Conservation (phyloP, 805 yeast genomes). For the Saccharomyces cerevisiae region DNA sequence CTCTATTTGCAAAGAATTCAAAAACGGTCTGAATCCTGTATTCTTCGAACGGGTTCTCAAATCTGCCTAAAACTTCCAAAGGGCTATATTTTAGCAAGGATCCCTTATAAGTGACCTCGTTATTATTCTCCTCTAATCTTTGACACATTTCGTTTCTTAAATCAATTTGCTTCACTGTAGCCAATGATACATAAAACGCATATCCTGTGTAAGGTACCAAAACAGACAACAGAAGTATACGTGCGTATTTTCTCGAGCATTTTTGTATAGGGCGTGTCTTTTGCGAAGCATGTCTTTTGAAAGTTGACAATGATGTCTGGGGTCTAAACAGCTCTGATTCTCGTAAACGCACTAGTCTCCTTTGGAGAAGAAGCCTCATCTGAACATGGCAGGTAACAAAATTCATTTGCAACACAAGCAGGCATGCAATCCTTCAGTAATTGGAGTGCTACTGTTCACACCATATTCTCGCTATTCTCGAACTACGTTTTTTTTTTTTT, state of each 20-base stretch:
- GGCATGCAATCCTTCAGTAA: neutral
- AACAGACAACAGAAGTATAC: constrained; percentile 15
- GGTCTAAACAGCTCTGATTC: neutral
- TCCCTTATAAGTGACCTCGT: constrained; percentile 12
- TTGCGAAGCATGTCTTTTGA: neutral
- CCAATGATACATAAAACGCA: constrained; percentile 50
- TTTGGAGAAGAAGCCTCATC: neutral
- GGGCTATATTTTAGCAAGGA: constrained; percentile 35
- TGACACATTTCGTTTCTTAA: constrained; percentile 29
- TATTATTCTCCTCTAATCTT: constrained; percentile 11
- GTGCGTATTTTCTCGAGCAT: constrained; percentile 11
- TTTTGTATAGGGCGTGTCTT: constrained; percentile 1
- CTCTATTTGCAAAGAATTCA: constrained; percentile 69
- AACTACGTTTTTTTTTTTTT: neutral
- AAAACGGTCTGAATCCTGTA: constrained; percentile 84
- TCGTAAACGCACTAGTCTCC: neutral
- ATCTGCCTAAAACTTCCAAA: constrained; percentile 61
- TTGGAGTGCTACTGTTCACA: no score
- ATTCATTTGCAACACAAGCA: neutral
- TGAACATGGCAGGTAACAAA: neutral
- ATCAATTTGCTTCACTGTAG: constrained; percentile 47
- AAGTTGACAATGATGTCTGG: neutral
- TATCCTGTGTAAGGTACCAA: constrained; percentile 51
- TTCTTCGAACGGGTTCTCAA: constrained; percentile 84
- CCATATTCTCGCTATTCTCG: neutral